phyloP scores from a whole-genome alignment of 2,329 filamentous ascomycete genomes.

The Arthrobotrys musiformis region DNA sequence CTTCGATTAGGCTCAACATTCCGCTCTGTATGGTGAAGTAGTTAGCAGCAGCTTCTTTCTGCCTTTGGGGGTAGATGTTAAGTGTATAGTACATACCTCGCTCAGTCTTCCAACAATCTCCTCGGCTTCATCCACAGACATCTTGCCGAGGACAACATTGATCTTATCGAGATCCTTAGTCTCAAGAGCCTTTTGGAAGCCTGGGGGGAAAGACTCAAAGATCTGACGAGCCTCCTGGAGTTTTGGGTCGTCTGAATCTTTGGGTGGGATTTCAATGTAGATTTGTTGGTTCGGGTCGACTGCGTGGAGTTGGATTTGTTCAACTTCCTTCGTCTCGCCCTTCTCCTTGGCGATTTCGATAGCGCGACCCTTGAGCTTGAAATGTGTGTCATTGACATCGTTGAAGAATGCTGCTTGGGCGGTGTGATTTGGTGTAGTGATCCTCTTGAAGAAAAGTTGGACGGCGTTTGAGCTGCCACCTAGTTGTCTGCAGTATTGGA shows the following conservation, averaged over 20 bases:
- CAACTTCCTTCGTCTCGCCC: slow-evolving; percentile 71
- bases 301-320: slow-evolving; percentile 97
- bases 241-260: slow-evolving; percentile 72
- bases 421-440: slow-evolving; percentile 88
- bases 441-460: slow-evolving; percentile 90
- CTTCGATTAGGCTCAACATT: slow-evolving; percentile 88
- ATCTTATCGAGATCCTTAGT: slow-evolving; percentile 89
- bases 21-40: slow-evolving; percentile 69
- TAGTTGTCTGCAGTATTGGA: slow-evolving; percentile 94
- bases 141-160: slow-evolving; percentile 85
- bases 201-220: slow-evolving; percentile 84
- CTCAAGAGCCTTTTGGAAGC: slow-evolving; percentile 82
- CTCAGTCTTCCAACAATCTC: slow-evolving; percentile 82
- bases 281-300: slow-evolving; percentile 94
- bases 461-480: slow-evolving; percentile 80
- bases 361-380: slow-evolving; percentile 79
- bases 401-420: slow-evolving; percentile 90
- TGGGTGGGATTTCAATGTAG: slow-evolving; percentile 82
- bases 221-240: slow-evolving; percentile 75
- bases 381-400: slow-evolving; percentile 89
- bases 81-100: slow-evolving; percentile 67
- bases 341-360: slow-evolving; percentile 75
- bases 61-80: slow-evolving; percentile 61
- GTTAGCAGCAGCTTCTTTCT: slow-evolving; percentile 30
- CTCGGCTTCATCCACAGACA: slow-evolving; percentile 89